These are phyloP conservation scores for Uromyces viciae-fabae DNA, from an alignment of 1,284 basidiomycete species.

Conservation along the genomic window DNA sequence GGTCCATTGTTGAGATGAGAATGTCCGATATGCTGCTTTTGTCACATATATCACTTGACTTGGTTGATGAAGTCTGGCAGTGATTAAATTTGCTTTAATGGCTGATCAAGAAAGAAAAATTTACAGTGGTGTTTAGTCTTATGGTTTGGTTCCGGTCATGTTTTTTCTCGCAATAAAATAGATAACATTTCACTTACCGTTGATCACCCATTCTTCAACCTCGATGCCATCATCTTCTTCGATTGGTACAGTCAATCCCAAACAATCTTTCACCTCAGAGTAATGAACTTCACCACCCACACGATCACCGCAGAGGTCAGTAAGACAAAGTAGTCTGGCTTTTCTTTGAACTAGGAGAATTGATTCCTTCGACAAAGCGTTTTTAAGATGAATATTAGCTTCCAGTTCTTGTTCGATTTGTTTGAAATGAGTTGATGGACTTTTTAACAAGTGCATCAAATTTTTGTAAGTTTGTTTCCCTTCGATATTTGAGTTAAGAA, in stretches of 20 bases:
- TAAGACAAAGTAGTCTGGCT: slow-evolving; percentile 34
- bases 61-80: slow-evolving; percentile 41
- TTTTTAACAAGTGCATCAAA: slow-evolving; percentile 24
- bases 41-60: slow-evolving; percentile 34
- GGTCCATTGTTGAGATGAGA: slow-evolving; percentile 21
- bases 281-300: slow-evolving; percentile 40
- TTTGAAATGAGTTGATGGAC: slow-evolving; percentile 14
- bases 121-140: neutral
- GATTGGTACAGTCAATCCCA: slow-evolving; percentile 11
- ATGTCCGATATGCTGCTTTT: slow-evolving; percentile 27
- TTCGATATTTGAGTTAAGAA: slow-evolving; percentile 20
- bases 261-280: slow-evolving; percentile 25
- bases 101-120: neutral
- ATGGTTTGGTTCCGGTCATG: neutral
- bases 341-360: slow-evolving; percentile 20
- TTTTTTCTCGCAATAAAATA: neutral
- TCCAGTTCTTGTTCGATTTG: slow-evolving; percentile 21
- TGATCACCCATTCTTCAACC: slow-evolving; percentile 45
- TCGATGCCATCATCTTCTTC: slow-evolving; percentile 44
- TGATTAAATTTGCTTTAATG: slow-evolving; percentile 35
- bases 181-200: slow-evolving; percentile 38
- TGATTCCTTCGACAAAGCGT: neutral
- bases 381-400: slow-evolving; percentile 25
- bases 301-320: slow-evolving; percentile 31
- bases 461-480: slow-evolving; percentile 10